These are phyloP conservation scores for Corchorus olitorius DNA, from an alignment of 345 rosid genomes.

Conservation along the genomic window DNA sequence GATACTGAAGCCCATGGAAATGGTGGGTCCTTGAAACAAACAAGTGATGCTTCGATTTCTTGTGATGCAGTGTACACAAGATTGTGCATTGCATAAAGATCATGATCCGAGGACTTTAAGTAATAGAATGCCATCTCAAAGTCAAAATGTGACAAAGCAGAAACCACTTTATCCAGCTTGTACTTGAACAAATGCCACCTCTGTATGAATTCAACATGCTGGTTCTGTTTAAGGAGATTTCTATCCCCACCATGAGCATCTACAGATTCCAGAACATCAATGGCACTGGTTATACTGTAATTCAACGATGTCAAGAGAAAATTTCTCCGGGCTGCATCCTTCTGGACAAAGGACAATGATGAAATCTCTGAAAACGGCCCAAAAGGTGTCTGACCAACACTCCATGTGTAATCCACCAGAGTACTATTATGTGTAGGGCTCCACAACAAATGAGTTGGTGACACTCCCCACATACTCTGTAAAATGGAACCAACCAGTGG, in stretches of 20 bases:
- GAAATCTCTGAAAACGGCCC: constrained; percentile 91
- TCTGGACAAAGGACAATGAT: constrained; percentile 85
- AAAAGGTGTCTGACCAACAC: constrained; percentile 95
- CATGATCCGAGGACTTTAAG: constrained; percentile 80
- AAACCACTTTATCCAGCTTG: constrained; percentile 79
- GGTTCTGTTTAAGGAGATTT: constrained; percentile 64
- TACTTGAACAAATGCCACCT: constrained; percentile 88
- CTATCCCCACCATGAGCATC: constrained; percentile 82
- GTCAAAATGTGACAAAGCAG: constrained; percentile 82
- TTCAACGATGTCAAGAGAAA: constrained; percentile 74
- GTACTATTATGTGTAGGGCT: constrained; percentile 81
- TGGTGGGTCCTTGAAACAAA: constrained; percentile 94
- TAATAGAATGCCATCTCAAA: constrained; percentile 85
- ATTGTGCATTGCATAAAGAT: constrained; percentile 77
- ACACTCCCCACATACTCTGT: constrained; percentile 99
- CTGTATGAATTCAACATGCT: constrained; percentile 66
- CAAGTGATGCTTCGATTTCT: constrained; percentile 83
- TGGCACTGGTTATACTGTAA: constrained; percentile 74
- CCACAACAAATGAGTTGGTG: constrained; percentile 91
- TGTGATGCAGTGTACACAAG: constrained; percentile 79
- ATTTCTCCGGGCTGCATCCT: constrained; percentile 91
- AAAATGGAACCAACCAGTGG: constrained; percentile 88
- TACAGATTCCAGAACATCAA: constrained; percentile 75
- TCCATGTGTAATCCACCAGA: constrained; percentile 94
- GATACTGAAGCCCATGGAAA: constrained; percentile 81